These are phyloP conservation scores for Salix arbutifolia DNA, from an alignment of 345 rosid species.

Conservation along the genomic window DNA sequence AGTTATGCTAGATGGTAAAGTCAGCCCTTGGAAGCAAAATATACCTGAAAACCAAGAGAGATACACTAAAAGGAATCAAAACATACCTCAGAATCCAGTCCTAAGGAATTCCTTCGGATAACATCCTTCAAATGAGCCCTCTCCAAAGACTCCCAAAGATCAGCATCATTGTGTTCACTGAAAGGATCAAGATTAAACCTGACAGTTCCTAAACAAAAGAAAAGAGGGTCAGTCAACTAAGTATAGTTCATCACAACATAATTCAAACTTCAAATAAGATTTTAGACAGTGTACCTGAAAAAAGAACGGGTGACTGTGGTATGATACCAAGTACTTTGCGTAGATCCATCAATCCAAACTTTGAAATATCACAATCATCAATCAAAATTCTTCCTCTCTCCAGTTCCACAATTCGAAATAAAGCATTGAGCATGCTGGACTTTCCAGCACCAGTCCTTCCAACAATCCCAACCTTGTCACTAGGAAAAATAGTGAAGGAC, in stretches of 20 bases:
- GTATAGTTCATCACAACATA: background rate
- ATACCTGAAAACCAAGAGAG: background rate
- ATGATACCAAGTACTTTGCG: constrained; percentile 96
- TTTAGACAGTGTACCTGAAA: constrained; percentile 61
- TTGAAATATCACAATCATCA: constrained; percentile 72
- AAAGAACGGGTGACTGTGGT: constrained; percentile 97
- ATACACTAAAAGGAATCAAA: background rate
- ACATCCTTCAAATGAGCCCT: constrained; percentile 95
- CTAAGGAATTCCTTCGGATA: constrained; percentile 71
- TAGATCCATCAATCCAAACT: constrained; percentile 82
- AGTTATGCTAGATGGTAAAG: background rate
- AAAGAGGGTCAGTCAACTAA: constrained; percentile 2
- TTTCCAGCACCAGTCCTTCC: constrained; percentile 99
- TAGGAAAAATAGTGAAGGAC: constrained; percentile 72
- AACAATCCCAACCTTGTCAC: constrained; percentile 94
- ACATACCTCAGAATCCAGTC: constrained; percentile 88
- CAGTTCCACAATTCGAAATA: constrained; percentile 87
- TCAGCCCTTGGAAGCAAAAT: background rate
- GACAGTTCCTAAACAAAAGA: constrained; percentile 57
- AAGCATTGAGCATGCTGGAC: constrained; percentile 92
- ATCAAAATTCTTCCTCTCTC: constrained; percentile 91
- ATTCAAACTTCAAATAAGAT: background rate
- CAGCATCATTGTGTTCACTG: constrained; percentile 92
- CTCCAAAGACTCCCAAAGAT: constrained; percentile 97
- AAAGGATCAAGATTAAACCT: constrained; percentile 98